These are phyloP conservation scores for Yamadazyma olivae DNA, from an alignment of 805 yeast species.

Conservation along the genomic window DNA sequence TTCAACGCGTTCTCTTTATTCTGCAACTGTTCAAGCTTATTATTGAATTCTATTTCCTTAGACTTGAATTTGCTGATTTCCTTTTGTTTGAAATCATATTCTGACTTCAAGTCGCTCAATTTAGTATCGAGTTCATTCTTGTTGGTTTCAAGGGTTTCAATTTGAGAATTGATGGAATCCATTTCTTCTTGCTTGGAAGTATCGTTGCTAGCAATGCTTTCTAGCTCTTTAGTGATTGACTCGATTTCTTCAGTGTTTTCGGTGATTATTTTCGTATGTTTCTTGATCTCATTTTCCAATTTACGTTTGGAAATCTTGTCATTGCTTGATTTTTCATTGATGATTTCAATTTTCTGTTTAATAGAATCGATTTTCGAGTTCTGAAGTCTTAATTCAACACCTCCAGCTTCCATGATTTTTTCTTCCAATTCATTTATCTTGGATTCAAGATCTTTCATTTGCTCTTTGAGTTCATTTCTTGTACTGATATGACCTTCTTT, in stretches of 20 bases:
- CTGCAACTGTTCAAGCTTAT: constrained; percentile 58
- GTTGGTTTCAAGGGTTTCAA: constrained; percentile 30
- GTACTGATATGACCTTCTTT: constrained; percentile 16
- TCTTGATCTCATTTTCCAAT: constrained; percentile 58
- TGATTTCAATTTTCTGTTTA: constrained; percentile 59
- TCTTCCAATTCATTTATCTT: constrained; percentile 64
- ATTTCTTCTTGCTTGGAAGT: constrained; percentile 27
- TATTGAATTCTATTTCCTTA: constrained; percentile 62
- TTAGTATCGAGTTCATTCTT: constrained; percentile 40
- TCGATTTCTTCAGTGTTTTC: constrained; percentile 48
- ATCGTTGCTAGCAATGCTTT: constrained; percentile 18
- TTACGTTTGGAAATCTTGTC: constrained; percentile 58
- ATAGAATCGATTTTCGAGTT: constrained; percentile 79
- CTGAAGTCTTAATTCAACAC: constrained; percentile 75
- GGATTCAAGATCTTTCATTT: constrained; percentile 53
- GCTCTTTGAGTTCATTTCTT: constrained; percentile 40
- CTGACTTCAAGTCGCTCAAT: constrained; percentile 30
- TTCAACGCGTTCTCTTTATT: constrained; percentile 50
- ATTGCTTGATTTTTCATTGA: constrained; percentile 52
- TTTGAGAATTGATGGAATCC: constrained; percentile 24
- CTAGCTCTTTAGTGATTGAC: constrained; percentile 22
- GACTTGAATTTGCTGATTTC: constrained; percentile 58
- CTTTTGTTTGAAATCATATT: constrained; percentile 35
- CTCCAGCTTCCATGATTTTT: constrained; percentile 87
- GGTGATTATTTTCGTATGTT: constrained; percentile 46